Evolutionary conservation across 2,329 filamentous ascomycete genomes (phyloP), one percentile per base, ranked within the genome.

Genomic region (Claviceps humidiphila): DNA sequence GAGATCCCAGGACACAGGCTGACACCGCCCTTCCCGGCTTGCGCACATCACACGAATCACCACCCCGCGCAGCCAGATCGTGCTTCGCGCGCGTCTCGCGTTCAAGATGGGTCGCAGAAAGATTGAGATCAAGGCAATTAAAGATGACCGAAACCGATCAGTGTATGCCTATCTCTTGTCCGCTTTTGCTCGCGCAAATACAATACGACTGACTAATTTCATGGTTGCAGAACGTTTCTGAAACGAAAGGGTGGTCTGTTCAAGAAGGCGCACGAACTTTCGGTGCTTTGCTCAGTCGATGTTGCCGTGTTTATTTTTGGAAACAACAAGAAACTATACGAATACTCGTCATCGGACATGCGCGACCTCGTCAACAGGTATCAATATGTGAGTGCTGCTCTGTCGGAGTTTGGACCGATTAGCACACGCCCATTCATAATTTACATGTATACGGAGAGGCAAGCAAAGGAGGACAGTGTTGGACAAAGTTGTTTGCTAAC

Each of bases 41-140:
- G 30, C 24, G 52, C 49, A 41, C 42, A 41, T 30, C 37, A 47
- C 20, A 17, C 49, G 56, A 56, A 55, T 57, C 24, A 14, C 34
- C 38, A 38, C 40, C 37, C 53, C 14, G 52, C 13, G 20, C 38
- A 20, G n/a, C n/a, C 30, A 40, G 45, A 53, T 51, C 51, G 54
- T 49, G 46, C 41, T 34, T 48, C 17, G 26, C 50, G 58, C 52
- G 49, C 53, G 43, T 14, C 53, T 50, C 38, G 50, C 53, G 49
- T 58, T 34, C 57, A 65, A 47, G 50, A 98, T 98, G 93, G 93
- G 93, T 69, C 85, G 93, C 71, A 84, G 93, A 79, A 98, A 98
- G 82, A 98, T 98, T 68, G 93, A 97, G 76, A 97, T 98, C 77
- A 96, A 96, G 74, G 89, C 91, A 61, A 97, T 97, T 78, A 96